These are phyloP conservation scores for Pseudodiploospora longispora DNA, from an alignment of 2,329 filamentous ascomycete genomes.

Conservation along the genomic window DNA sequence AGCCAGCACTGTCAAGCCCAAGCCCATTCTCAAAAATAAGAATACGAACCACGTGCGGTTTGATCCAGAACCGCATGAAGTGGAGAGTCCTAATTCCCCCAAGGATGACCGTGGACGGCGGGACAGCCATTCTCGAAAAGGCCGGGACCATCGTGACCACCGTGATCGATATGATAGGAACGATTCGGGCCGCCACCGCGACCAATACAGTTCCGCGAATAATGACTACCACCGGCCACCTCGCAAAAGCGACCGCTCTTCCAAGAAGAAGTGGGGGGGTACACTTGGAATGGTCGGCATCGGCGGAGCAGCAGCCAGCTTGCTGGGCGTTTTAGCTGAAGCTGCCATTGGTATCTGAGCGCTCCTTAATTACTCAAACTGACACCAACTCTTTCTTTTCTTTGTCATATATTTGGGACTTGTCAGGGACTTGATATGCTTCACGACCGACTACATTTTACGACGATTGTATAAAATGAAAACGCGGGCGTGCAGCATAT, in stretches of 20 bases:
- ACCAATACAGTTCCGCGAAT: constrained; percentile 20
- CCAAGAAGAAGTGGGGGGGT: constrained; percentile 43
- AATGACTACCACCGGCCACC: no score
- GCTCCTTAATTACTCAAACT: not conserved
- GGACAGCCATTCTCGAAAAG: constrained; percentile 13
- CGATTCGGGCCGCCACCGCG: constrained; percentile 27
- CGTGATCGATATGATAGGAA: constrained; percentile 14
- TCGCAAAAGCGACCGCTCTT: constrained; percentile 26
- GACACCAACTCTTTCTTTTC: no score
- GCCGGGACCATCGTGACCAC: constrained; percentile 21
- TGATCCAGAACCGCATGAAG: constrained; percentile 38
- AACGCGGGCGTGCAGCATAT: no score
- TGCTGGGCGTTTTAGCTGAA: constrained; percentile 50
- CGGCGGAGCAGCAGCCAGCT: constrained; percentile 51
- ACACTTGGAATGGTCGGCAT: constrained; percentile 51
- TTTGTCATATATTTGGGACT: not conserved
- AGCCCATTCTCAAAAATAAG: constrained; percentile 54
- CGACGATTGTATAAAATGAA: not conserved
- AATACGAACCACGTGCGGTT: constrained; percentile 50
- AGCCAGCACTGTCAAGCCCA: constrained; percentile 34
- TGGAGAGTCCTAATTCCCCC: constrained; percentile 21
- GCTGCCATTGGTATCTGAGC: constrained; percentile 34
- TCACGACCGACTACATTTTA: no score
- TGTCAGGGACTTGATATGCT: no score
- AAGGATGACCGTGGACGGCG: constrained; percentile 25